These are phyloP conservation scores for Colletotrichum shisoi DNA, from an alignment of 2,329 filamentous ascomycete genomes.

Conservation along the genomic window DNA sequence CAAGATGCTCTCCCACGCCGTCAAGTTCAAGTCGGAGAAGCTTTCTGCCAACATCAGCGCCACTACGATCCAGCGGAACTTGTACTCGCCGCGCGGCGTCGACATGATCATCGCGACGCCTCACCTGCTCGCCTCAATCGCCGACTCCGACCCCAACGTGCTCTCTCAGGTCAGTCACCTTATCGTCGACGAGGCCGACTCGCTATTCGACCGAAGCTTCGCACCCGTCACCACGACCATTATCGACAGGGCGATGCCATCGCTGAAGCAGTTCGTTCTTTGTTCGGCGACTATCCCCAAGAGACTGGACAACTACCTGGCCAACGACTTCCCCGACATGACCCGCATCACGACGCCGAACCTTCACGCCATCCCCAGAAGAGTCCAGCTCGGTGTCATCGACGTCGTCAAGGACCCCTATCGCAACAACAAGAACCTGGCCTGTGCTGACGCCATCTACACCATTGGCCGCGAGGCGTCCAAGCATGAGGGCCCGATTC, in stretches of 20 bases:
- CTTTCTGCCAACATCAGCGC: slow-evolving; percentile 81
- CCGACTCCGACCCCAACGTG: slow-evolving; percentile 87
- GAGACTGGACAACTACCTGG: slow-evolving; percentile 85
- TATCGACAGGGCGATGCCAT: slow-evolving; percentile 81
- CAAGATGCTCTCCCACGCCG: slow-evolving; percentile 81
- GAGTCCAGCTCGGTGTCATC: slow-evolving; percentile 91
- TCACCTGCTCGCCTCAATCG: slow-evolving; percentile 86
- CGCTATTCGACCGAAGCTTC: slow-evolving; percentile 92
- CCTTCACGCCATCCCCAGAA: slow-evolving; percentile 91
- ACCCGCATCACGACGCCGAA: slow-evolving; percentile 91
- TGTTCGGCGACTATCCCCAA: slow-evolving; percentile 96
- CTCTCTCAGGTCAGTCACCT: slow-evolving; percentile 90
- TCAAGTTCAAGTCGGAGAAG: slow-evolving; percentile 85
- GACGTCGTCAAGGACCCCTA: slow-evolving; percentile 94
- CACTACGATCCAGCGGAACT: slow-evolving; percentile 80
- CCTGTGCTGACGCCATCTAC: slow-evolving; percentile 95
- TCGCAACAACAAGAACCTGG: slow-evolving; percentile 88
- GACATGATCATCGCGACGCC: slow-evolving; percentile 89
- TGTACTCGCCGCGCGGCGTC: slow-evolving; percentile 82
- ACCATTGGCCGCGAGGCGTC: slow-evolving; percentile 81
- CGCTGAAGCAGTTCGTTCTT: slow-evolving; percentile 83
- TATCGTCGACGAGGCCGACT: slow-evolving; percentile 94
- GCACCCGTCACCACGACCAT: slow-evolving; percentile 81
- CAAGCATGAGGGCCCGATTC: slow-evolving; percentile 63
- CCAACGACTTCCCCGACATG: slow-evolving; percentile 81